These are phyloP conservation scores for Aspergillus tubingensis DNA, from an alignment of 2,329 filamentous ascomycete species.

Conservation along the genomic window DNA sequence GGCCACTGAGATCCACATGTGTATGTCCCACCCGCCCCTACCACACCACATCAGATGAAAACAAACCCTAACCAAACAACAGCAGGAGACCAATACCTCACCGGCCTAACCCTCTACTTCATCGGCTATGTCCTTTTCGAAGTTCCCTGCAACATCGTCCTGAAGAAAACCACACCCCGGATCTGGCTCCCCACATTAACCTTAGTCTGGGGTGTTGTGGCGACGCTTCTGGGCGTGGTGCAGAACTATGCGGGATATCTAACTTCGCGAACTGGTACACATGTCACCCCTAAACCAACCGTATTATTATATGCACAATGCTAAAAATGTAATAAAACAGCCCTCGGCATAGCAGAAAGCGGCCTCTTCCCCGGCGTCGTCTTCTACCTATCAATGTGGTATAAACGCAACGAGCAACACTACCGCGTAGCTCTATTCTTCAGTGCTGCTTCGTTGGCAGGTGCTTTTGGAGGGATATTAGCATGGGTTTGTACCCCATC, in stretches of 20 bases:
- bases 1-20: slow-evolving; percentile 40
- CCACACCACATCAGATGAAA: too few species aligned
- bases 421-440: slow-evolving; percentile 63
- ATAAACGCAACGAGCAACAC: slow-evolving; percentile 60
- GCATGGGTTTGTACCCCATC: slow-evolving; percentile 44
- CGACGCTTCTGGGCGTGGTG: slow-evolving; percentile 52
- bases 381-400: slow-evolving; percentile 65
- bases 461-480: slow-evolving; percentile 63
- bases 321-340: slow-evolving; percentile 13
- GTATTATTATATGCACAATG: background rate
- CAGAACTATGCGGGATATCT: slow-evolving; percentile 53
- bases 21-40: slow-evolving; percentile 23
- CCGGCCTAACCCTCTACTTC: slow-evolving; percentile 43
- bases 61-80: background rate
- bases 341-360: slow-evolving; percentile 55
- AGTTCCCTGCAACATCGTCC: slow-evolving; percentile 46
- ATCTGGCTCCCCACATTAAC: slow-evolving; percentile 46
- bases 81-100: slow-evolving; percentile 44
- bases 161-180: slow-evolving; percentile 42
- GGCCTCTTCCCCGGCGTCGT: slow-evolving; percentile 58
- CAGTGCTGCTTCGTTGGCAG: slow-evolving; percentile 59
- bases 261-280: slow-evolving; percentile 45
- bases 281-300: too few species aligned
- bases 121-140: slow-evolving; percentile 44
- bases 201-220: slow-evolving; percentile 53